Evolutionary conservation across 2,329 filamentous ascomycete species (phyloP), one percentile per base, ranked within the genome.

Genomic region (Drechslerella stenobrocha): DNA sequence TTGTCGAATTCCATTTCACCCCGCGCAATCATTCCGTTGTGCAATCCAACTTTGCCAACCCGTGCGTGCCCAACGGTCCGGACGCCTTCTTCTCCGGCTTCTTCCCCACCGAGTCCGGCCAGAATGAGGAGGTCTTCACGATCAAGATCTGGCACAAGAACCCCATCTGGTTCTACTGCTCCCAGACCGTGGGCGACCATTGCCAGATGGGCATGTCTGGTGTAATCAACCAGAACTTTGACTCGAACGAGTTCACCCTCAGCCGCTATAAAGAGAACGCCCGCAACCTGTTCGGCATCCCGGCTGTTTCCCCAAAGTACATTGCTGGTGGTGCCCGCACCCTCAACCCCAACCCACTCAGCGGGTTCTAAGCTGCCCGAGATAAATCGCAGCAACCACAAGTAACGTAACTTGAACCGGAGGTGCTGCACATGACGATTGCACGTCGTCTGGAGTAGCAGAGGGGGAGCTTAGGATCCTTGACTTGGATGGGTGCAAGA

Each of bases 1-100:
- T 80, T 2, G 73, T 84, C 60, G 81, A 83, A 75, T 84, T 80
- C 76, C 79, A 81, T 72, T 84, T 80, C 77, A 79, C 78, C 69
- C 78, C 81, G 6, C 73, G 71, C 61, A 81, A 80, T 75, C 82
- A 83, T 77, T 78, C 78, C 15, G 76, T 83, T 40, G 75, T 74
- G 2, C 75, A 78, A 70, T 77, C 77, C 26, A 76, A 75, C 40
- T 79, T 79, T 35, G 73, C 74, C 20, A 74, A 74, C 50, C 77
- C 78, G 2, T 80, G 78, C 71, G 70, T 75, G 7, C 75, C 78
- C 9, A 71, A 77, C 26, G 69, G 72, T 28, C 58, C 67, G 18
- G 70, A 70, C 22, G 76, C 75, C 5, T 77, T 80, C 73, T 80
- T 78, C 73, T 79, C 77, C 0, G 79, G 77, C 35, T 78, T 78